A percentile compares a stretch with the other conserved stretches of the same genome.
These are phyloP conservation scores for Cudoniella acicularis DNA, from an alignment of 495 filamentous ascomycete genomes.

Conservation along the genomic window DNA sequence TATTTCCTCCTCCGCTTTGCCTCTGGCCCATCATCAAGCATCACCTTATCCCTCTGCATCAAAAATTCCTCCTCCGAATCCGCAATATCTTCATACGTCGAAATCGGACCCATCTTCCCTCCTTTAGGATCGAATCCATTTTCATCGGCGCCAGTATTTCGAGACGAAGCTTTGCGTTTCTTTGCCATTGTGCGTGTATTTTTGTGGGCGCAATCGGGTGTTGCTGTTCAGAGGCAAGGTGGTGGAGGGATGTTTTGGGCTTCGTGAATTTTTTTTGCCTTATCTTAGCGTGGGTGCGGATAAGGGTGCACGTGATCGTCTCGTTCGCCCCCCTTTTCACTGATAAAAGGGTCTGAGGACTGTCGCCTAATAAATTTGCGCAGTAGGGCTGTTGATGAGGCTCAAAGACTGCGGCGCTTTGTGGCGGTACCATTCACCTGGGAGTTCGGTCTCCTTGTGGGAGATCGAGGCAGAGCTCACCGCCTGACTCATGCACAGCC, in stretches of 20 bases:
- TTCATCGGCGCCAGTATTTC: constrained; percentile 31
- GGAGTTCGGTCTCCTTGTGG: background rate
- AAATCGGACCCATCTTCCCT: constrained; percentile 53
- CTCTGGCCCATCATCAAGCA: constrained; percentile 75
- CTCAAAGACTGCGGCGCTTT: background rate
- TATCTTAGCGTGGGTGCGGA: background rate
- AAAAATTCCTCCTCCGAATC: constrained; percentile 92
- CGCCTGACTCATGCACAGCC: background rate
- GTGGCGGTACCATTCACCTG: background rate
- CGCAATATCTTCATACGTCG: constrained; percentile 78
- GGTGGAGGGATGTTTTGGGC: background rate
- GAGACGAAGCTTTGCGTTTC: constrained; percentile 70
- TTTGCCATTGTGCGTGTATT: constrained; percentile 58
- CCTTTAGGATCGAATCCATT: constrained; percentile 49
- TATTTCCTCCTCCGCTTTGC: constrained; percentile 69
- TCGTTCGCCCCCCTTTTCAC: background rate
- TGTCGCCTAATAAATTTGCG: background rate
- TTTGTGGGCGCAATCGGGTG: background rate
- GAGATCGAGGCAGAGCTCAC: background rate
- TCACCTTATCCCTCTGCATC: constrained; percentile 73
- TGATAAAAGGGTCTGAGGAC: background rate
- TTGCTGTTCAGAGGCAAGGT: background rate
- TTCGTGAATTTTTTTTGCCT: background rate
- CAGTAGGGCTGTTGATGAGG: background rate
- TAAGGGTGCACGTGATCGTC: background rate